Evolutionary conservation across 352 stramenopile species (phyloP).

Genomic region (Pythium plurisporium): DNA sequence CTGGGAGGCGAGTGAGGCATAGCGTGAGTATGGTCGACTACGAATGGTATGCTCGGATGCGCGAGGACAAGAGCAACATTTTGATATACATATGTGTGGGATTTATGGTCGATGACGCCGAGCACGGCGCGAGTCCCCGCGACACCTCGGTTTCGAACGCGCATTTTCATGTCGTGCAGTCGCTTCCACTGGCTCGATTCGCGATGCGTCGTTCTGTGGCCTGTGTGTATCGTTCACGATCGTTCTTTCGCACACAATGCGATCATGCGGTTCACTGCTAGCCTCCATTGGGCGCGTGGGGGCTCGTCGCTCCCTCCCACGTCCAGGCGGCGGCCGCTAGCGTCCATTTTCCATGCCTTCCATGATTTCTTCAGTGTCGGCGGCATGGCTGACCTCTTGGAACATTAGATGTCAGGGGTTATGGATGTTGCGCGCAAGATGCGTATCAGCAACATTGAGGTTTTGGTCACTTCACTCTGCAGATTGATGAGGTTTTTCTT

Average conservation of each 20-base stretch:
- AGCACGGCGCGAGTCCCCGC: not conserved
- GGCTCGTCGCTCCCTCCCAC: not conserved
- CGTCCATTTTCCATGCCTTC: conserved; percentile 7
- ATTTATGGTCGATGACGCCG: not conserved
- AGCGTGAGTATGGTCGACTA: not conserved
- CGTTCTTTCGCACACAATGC: conserved; percentile 2
- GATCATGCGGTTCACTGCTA: not conserved
- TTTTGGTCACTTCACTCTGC: not conserved
- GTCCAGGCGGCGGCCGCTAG: not conserved
- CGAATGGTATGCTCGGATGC: not conserved
- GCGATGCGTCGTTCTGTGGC: not conserved
- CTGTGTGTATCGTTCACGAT: not conserved
- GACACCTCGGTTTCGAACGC: not conserved
- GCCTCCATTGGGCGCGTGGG: not conserved
- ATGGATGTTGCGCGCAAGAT: conserved; percentile 4
- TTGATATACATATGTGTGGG: conserved; percentile 9
- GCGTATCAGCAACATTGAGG: not conserved
- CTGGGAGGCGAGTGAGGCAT: conserved; percentile 3
- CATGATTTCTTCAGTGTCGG: not conserved
- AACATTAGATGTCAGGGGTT: conserved; percentile 11
- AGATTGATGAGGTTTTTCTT: conserved; percentile 1
- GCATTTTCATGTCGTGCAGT: conserved; percentile 12
- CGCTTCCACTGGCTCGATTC: conserved; percentile 15
- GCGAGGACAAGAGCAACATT: conserved; percentile 7
- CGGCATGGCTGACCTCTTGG: not conserved